Conservation (phyloP, 2,329 filamentous ascomycete species). For the Hypoxylon sp. region DNA sequence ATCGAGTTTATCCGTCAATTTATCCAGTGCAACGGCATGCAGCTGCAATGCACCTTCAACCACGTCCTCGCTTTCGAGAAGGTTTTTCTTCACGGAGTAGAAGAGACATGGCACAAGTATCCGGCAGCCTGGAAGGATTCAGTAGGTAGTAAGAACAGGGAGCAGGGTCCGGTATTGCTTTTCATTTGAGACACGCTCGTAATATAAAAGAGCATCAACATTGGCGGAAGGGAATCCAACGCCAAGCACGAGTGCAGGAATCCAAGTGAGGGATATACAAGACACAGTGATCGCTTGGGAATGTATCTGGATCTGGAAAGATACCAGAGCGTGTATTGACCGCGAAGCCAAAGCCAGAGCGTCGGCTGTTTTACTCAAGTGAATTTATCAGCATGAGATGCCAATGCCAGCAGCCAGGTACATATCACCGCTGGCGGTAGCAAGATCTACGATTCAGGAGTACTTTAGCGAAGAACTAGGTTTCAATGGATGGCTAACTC, state of each 20-base stretch:
- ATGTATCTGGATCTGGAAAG: too few species aligned
- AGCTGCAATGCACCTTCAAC: slow-evolving; percentile 40
- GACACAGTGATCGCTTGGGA: background rate
- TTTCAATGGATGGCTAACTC: background rate
- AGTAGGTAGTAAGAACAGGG: slow-evolving; percentile 31
- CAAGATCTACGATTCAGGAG: background rate
- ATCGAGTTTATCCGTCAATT: slow-evolving; percentile 42
- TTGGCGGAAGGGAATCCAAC: background rate
- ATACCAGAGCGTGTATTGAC: background rate
- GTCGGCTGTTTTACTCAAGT: background rate
- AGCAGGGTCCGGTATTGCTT: slow-evolving; percentile 28
- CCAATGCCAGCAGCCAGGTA: too few species aligned
- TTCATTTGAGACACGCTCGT: slow-evolving; percentile 29
- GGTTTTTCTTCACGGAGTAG: slow-evolving; percentile 19
- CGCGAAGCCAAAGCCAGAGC: slow-evolving; percentile 2
- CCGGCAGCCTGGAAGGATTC: slow-evolving; percentile 39
- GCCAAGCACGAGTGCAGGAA: slow-evolving; percentile 1
- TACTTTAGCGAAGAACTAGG: background rate
- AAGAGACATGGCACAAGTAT: slow-evolving; percentile 23
- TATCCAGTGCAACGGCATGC: slow-evolving; percentile 42
- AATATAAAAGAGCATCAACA: slow-evolving; percentile 21
- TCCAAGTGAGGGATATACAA: slow-evolving; percentile 4
- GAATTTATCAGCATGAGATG: background rate
- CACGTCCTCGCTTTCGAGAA: slow-evolving; percentile 29
- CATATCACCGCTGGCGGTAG: background rate